Percentiles rank a stretch among this genome's conserved stretches.
These are phyloP conservation scores for Castanea sativa DNA, from an alignment of 306 rosid species.

Conservation along the genomic window DNA sequence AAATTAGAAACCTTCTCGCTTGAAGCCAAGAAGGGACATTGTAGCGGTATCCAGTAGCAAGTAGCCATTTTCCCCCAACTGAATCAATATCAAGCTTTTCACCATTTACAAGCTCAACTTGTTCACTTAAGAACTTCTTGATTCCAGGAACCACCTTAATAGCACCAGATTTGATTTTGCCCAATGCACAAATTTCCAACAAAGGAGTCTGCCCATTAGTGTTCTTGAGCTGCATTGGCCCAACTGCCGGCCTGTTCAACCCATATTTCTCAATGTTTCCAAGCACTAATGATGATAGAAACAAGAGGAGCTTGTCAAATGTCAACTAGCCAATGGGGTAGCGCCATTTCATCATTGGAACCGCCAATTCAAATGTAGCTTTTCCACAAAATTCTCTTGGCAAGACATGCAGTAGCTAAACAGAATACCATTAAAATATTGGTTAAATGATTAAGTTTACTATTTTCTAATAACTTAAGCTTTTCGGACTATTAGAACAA, in stretches of 20 bases:
- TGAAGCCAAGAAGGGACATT: conserved; percentile 95
- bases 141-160: conserved; percentile 69
- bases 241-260: conserved; percentile 62
- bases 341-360: conserved; percentile 62
- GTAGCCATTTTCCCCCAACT: conserved; percentile 23
- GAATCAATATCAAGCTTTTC: conserved; percentile 55
- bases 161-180: conserved; percentile 74
- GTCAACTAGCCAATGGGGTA: conserved; percentile 79
- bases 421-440: conserved; percentile 29
- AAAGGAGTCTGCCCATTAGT: conserved; percentile 83
- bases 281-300: conserved; percentile 61
- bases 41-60: conserved; percentile 91
- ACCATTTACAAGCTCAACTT: conserved; percentile 63
- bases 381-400: conserved; percentile 72
- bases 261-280: conserved; percentile 71
- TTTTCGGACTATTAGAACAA: too few species aligned
- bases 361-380: conserved; percentile 78
- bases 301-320: conserved; percentile 38
- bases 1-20: conserved; percentile 47
- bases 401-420: conserved; percentile 55
- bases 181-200: conserved; percentile 75
- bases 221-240: conserved; percentile 78
- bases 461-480: too few species aligned
- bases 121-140: conserved; percentile 38
- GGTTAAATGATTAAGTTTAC: too few species aligned